A percentile compares a stretch with the other conserved stretches of the same genome.
Evolutionary conservation across 2,329 filamentous ascomycete species (phyloP).

Genomic region (Aureobasidium mangrovei): DNA sequence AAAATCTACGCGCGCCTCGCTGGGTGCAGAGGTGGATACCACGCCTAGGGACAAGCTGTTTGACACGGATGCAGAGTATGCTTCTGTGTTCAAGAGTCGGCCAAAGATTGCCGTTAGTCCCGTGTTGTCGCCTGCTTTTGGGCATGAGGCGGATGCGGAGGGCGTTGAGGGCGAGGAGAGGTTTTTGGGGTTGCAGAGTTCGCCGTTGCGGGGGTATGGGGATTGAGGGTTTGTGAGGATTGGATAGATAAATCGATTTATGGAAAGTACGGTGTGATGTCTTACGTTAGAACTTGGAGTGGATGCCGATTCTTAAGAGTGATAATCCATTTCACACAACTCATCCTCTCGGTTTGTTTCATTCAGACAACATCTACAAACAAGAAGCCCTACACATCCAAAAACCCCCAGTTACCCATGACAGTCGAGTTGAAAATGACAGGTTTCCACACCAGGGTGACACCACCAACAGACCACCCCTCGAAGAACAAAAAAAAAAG

Average conservation of each 20-base stretch:
- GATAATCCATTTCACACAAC: too few relatives aligned
- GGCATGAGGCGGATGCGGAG: background rate
- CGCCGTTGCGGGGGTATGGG: background rate
- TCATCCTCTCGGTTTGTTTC: too few relatives aligned
- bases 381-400: too few relatives aligned
- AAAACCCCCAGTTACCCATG: too few relatives aligned
- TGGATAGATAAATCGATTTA: background rate
- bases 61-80: slow-evolving; percentile 62
- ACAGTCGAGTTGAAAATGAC: too few relatives aligned
- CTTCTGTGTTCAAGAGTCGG: slow-evolving; percentile 74
- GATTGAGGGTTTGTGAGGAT: background rate
- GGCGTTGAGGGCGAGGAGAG: background rate
- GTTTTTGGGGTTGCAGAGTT: background rate
- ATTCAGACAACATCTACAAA: too few relatives aligned
- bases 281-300: too few relatives aligned
- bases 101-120: slow-evolving; percentile 75
- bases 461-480: too few relatives aligned
- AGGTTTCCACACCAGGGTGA: too few relatives aligned
- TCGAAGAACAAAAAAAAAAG: too few relatives aligned
- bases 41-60: slow-evolving; percentile 62
- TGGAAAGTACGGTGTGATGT: background rate
- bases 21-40: slow-evolving; percentile 21
- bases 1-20: slow-evolving; percentile 19
- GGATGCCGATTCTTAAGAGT: too few relatives aligned
- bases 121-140: background rate